Conservation (phyloP, 1,284 basidiomycete genomes). For the Lentinula novae-zelandiae region DNA sequence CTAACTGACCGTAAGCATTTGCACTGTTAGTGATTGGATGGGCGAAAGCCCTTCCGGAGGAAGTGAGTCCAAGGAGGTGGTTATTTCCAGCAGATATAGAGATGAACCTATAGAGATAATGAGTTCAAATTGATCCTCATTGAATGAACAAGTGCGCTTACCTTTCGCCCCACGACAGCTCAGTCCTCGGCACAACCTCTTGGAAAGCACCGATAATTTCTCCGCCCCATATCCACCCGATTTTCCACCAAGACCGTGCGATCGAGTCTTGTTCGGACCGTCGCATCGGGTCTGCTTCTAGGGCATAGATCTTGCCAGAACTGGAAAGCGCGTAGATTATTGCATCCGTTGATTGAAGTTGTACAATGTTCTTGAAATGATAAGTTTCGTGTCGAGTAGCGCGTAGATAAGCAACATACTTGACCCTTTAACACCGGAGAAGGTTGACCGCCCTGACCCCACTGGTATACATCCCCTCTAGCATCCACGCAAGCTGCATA, state of each 20-base stretch:
- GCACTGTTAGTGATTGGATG: slow-evolving; percentile 75
- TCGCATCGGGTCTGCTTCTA: slow-evolving; percentile 53
- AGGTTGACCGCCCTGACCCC: slow-evolving; percentile 56
- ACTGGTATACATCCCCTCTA: slow-evolving; percentile 86
- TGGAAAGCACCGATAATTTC: slow-evolving; percentile 45
- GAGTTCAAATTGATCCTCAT: background rate
- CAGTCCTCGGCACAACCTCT: slow-evolving; percentile 45
- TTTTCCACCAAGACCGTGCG: slow-evolving; percentile 51
- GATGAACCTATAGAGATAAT: slow-evolving; percentile 48
- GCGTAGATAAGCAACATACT: slow-evolving; percentile 36
- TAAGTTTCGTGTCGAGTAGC: background rate
- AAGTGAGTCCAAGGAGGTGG: slow-evolving; percentile 86
- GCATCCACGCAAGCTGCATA: slow-evolving; percentile 86
- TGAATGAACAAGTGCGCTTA: slow-evolving; percentile 23
- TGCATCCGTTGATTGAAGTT: slow-evolving; percentile 51
- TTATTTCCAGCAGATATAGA: slow-evolving; percentile 74
- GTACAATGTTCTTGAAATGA: slow-evolving; percentile 61
- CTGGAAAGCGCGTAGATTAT: slow-evolving; percentile 71
- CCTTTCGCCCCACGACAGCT: slow-evolving; percentile 54
- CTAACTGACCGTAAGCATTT: slow-evolving; percentile 88
- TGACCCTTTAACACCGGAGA: slow-evolving; percentile 66
- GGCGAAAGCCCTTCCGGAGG: slow-evolving; percentile 76
- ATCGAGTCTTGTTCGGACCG: slow-evolving; percentile 19
- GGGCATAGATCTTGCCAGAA: slow-evolving; percentile 70
- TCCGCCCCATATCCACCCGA: slow-evolving; percentile 55